Conservation (phyloP, 139 green algal species). For the Asterochloris sp. region DNA sequence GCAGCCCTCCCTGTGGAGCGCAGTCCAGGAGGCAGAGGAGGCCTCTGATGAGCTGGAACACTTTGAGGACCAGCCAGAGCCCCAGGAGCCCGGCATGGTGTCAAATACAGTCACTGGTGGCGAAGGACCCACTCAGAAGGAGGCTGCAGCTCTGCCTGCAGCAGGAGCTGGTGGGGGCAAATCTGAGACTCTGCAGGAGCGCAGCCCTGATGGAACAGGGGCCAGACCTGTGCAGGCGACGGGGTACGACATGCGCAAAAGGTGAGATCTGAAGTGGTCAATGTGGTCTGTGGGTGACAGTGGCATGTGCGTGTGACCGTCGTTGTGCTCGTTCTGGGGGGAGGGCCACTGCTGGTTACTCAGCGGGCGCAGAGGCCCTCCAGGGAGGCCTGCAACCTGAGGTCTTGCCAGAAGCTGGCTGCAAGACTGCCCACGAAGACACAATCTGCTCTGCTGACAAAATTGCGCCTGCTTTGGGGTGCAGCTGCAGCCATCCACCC, state of each 20-base stretch:
- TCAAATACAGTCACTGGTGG: neutral
- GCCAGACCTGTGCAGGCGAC: conserved; percentile 36
- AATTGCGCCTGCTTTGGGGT: too few relatives aligned
- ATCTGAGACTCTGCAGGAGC: neutral
- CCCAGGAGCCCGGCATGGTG: neutral
- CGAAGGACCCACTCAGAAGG: neutral
- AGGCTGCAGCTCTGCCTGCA: neutral
- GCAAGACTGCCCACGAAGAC: too few relatives aligned
- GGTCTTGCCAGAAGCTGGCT: too few relatives aligned
- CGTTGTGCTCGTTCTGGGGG: too few relatives aligned
- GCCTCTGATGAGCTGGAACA: conserved; percentile 53
- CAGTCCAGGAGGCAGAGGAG: conserved; percentile 78
- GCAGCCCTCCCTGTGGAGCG: conserved; percentile 68
- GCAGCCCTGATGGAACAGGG: neutral
- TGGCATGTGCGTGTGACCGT: too few relatives aligned
- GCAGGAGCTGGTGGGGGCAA: too few relatives aligned
- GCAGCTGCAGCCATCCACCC: too few relatives aligned
- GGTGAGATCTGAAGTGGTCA: conserved; percentile 28
- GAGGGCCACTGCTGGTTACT: too few relatives aligned
- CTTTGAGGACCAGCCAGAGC: conserved; percentile 56
- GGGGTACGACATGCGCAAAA: conserved; percentile 82
- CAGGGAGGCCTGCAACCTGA: too few relatives aligned
- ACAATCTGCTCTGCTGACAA: too few relatives aligned
- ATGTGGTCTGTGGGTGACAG: too few relatives aligned
- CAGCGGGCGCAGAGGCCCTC: too few relatives aligned